Base-by-base conservation (phyloP, 2,329 filamentous ascomycete species). In the Beauveria scarabaeidicola region DNA sequence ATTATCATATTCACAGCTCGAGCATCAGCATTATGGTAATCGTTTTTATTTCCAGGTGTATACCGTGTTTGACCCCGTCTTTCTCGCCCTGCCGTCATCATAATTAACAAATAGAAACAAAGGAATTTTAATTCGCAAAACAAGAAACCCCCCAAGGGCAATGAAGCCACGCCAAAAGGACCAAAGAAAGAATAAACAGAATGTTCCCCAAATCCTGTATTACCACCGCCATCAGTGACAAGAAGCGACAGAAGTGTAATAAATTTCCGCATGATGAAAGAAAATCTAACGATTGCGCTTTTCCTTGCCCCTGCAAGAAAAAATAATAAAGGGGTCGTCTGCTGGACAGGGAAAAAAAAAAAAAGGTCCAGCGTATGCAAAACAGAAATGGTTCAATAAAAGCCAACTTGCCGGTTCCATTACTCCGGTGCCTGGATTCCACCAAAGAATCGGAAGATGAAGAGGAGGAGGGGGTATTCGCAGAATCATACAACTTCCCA, bases 81-180 rank as follows among this genome's bases (percentile, higher is more conserved):
- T 36, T 36, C 32, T 36, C 11, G 32, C 32, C 36, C 41, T 32
- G 43, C 53, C 25, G n/a, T 54, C 27, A 56, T 56, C 41, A 56
- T 56, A 36, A 52, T 29, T 51, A 25, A 60, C 54, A 64, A 66
- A 56, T 62, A 41, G 62, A 63, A 53, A 51, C 47, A 65, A 52
- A 32, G 4, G 2, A 5, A 5, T 15, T 15, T 36, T 32, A 36
- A 36, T 36, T 36, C 32, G 32, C 32, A 36, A 15, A 36, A 13
- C 2, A 36, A 15, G 10, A 36, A 15, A 36, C 13, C 32, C 32
- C 32, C 32, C 32, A 5, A 36, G 11, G 32, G 32, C 32, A 36
- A 36, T 36, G 32, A 2, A 36, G 32, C 32, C 11, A 36, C 32
- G 32, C 32, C 32, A 36, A 51, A 36, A 51, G 9, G 17, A 36